Percentiles rank a stretch among this genome's conserved stretches.
Evolutionary conservation across 768 basidiomycete species (phyloP).

Genomic region (Sarcomyxa edulis): DNA sequence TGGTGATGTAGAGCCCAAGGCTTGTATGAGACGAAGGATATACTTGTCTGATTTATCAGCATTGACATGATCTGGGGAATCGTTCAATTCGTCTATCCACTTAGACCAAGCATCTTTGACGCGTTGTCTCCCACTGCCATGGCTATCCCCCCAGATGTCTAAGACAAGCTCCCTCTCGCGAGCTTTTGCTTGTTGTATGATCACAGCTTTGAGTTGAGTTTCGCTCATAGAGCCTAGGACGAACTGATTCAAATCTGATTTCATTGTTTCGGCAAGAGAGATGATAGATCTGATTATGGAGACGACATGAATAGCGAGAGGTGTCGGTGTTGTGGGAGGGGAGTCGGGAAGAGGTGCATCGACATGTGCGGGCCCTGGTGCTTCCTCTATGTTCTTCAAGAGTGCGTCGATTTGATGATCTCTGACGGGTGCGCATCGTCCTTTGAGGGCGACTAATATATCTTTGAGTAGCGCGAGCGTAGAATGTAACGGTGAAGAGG

Average conservation of each 20-base stretch:
- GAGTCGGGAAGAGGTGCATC: slow-evolving; percentile 14
- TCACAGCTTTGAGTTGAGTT: slow-evolving; percentile 41
- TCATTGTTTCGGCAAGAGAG: slow-evolving; percentile 56
- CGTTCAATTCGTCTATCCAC: slow-evolving; percentile 4
- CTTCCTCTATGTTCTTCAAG: slow-evolving; percentile 21
- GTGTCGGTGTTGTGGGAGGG: slow-evolving; percentile 10
- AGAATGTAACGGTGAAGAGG: slow-evolving; percentile 61
- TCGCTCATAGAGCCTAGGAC: slow-evolving; percentile 66
- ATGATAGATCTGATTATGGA: slow-evolving; percentile 44
- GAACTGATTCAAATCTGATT: slow-evolving; percentile 60
- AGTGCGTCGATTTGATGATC: slow-evolving; percentile 49
- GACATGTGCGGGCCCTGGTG: slow-evolving; percentile 5
- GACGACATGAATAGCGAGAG: slow-evolving; percentile 43
- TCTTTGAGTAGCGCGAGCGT: slow-evolving; percentile 50
- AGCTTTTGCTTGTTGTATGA: slow-evolving; percentile 47
- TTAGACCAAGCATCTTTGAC: slow-evolving; percentile 21
- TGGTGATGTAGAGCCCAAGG: slow-evolving; percentile 32
- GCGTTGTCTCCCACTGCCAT: slow-evolving; percentile 7
- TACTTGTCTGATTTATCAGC: slow-evolving; percentile 24
- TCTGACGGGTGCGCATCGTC: slow-evolving; percentile 64
- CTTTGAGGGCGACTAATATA: slow-evolving; percentile 41
- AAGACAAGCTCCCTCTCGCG: slow-evolving; percentile 53
- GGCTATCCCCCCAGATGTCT: slow-evolving; percentile 42
- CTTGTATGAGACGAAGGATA: slow-evolving; percentile 42
- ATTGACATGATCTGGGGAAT: slow-evolving; percentile 4